Percentiles rank a stretch among this genome's conserved stretches.
These are phyloP conservation scores for Adansonia madagascariensis DNA, from an alignment of 441 rosid genomes.

Conservation along the genomic window DNA sequence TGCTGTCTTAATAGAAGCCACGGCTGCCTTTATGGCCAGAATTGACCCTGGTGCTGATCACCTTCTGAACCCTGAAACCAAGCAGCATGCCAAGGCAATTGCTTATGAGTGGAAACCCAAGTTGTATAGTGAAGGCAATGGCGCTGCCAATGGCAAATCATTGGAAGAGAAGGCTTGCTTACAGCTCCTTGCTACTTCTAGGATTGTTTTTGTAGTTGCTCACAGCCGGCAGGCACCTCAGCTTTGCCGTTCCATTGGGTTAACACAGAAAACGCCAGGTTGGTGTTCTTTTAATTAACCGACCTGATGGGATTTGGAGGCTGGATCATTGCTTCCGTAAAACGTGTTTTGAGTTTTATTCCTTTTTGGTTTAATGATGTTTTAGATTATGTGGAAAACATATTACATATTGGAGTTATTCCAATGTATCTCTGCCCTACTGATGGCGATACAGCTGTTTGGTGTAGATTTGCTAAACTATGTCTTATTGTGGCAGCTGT, in stretches of 20 bases:
- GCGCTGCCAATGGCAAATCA: slow-evolving; percentile 42
- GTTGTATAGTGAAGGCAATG: slow-evolving; percentile 41
- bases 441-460: slow-evolving; percentile 1
- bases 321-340: slow-evolving; percentile 34
- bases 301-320: slow-evolving; percentile 44
- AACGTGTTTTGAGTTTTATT: slow-evolving; percentile 26
- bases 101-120: slow-evolving; percentile 51
- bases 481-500: slow-evolving; percentile 44
- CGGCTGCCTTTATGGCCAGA: slow-evolving; percentile 46
- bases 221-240: slow-evolving; percentile 48
- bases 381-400: slow-evolving; percentile 16
- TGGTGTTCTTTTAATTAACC: slow-evolving; percentile 41
- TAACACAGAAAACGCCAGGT: slow-evolving; percentile 44
- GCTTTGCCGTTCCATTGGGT: slow-evolving; percentile 45
- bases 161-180: slow-evolving; percentile 51
- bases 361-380: slow-evolving; percentile 22
- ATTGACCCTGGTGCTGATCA: slow-evolving; percentile 44
- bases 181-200: slow-evolving; percentile 54
- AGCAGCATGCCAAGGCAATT: slow-evolving; percentile 55
- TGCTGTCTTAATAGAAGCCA: slow-evolving; percentile 40
- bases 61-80: slow-evolving; percentile 48
- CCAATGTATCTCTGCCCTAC: slow-evolving; percentile 9
- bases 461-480: slow-evolving; percentile 16
- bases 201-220: slow-evolving; percentile 46
- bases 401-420: slow-evolving; percentile 8